These are phyloP conservation scores for Crithidia brevicula DNA, from an alignment of 208 protist species.

Conservation along the genomic window DNA sequence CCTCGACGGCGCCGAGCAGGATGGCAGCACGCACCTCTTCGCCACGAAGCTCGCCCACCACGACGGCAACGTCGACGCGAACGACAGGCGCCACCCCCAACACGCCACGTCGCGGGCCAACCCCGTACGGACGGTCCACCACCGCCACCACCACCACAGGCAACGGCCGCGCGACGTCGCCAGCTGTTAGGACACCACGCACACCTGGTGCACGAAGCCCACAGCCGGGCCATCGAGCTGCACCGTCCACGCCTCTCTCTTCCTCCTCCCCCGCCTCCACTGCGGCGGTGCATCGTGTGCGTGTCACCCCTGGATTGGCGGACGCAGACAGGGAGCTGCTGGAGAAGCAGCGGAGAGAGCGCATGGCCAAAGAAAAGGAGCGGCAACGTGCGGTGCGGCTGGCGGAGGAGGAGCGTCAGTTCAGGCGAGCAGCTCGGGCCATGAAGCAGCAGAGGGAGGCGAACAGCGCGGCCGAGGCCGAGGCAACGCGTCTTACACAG, in stretches of 20 bases:
- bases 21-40: constrained; percentile 1
- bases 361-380: constrained; percentile 32
- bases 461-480: not conserved
- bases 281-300: not conserved
- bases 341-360: constrained; percentile 32
- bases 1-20: not conserved
- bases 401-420: constrained; percentile 39
- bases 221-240: too few relatives aligned
- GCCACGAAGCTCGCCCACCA: not conserved
- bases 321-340: constrained; percentile 31
- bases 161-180: not conserved
- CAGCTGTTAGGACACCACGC: constrained; percentile 6
- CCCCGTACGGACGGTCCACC: not conserved
- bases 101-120: not conserved
- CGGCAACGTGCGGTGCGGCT: constrained; percentile 22
- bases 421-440: constrained; percentile 20
- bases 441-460: constrained; percentile 20
- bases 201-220: not conserved
- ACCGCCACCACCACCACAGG: too few relatives aligned
- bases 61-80: not conserved
- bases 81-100: not conserved
- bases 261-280: too few relatives aligned
- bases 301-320: constrained; percentile 5
- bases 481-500: not conserved
- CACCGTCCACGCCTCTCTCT: too few relatives aligned